phyloP scores from a whole-genome alignment of 805 yeast genomes.

The Spathaspora girioi region DNA sequence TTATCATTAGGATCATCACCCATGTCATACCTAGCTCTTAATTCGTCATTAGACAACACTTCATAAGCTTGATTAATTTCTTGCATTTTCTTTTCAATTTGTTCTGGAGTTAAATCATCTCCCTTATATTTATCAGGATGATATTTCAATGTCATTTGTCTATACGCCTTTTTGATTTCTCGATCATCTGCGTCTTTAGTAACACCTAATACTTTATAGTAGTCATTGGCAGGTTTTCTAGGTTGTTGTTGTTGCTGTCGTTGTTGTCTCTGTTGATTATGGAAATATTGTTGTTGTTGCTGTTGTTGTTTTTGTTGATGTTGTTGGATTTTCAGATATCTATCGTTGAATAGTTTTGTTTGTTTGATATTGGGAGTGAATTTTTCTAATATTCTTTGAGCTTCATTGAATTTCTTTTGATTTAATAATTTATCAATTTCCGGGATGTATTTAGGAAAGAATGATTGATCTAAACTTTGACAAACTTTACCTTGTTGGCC shows the following conservation, averaged over 20 bases:
- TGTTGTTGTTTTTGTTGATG: conserved; percentile 42
- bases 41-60: conserved; percentile 64
- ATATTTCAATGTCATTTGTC: conserved; percentile 70
- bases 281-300: conserved; percentile 43
- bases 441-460: conserved; percentile 38
- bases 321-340: conserved; percentile 31
- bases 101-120: conserved; percentile 59
- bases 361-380: conserved; percentile 33
- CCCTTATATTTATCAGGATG: conserved; percentile 90
- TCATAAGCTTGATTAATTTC: conserved; percentile 93
- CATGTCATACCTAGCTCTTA: conserved; percentile 62
- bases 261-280: conserved; percentile 37
- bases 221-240: conserved; percentile 53
- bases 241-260: conserved; percentile 28
- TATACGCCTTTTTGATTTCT: conserved; percentile 76
- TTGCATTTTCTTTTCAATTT: conserved; percentile 82
- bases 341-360: conserved; percentile 35
- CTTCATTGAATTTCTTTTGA: conserved; percentile 33
- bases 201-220: conserved; percentile 75
- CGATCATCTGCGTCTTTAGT: conserved; percentile 61
- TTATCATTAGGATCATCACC: conserved; percentile 53
- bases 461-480: conserved; percentile 17
- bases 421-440: conserved; percentile 34
- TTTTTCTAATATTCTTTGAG: conserved; percentile 30
- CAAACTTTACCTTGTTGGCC: conserved; percentile 14